Percentiles rank a stretch among this genome's conserved stretches.
phyloP scores from a whole-genome alignment of 208 protist species.

The Trypanosoma avium region DNA sequence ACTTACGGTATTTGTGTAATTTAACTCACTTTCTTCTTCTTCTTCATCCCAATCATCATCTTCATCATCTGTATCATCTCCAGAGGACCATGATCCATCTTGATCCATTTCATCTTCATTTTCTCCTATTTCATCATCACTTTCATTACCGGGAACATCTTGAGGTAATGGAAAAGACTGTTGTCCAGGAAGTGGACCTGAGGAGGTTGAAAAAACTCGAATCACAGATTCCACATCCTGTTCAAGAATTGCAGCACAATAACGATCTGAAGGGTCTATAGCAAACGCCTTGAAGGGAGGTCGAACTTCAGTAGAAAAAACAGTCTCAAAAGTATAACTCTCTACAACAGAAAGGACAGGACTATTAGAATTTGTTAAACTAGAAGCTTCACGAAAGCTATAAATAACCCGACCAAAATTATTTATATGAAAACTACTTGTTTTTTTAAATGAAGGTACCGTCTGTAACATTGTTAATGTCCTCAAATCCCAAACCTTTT shows the following conservation, averaged over 20 bases:
- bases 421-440: conserved; percentile 70
- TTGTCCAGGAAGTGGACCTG: conserved; percentile 63
- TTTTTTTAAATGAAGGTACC: conserved; percentile 66
- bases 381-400: conserved; percentile 67
- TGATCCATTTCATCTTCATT: conserved; percentile 42
- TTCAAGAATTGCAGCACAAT: conserved; percentile 79
- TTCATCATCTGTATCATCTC: conserved; percentile 17
- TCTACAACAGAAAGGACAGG: conserved; percentile 79
- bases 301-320: conserved; percentile 77
- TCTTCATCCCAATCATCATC: conserved; percentile 25
- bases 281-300: conserved; percentile 74
- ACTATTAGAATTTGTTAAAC: conserved; percentile 28
- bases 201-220: conserved; percentile 76
- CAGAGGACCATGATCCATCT: conserved; percentile 26
- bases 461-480: conserved; percentile 73
- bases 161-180: conserved; percentile 65
- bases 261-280: conserved; percentile 82
- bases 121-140: conserved; percentile 38
- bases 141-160: conserved; percentile 32
- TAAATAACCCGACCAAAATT: conserved; percentile 60
- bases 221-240: conserved; percentile 60
- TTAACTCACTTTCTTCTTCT: conserved; percentile 13
- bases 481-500: conserved; percentile 87
- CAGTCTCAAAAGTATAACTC: conserved; percentile 71
- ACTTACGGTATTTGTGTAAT: neutral